These are phyloP conservation scores for Pythium monospermum DNA, from an alignment of 352 stramenopile species.

Conservation along the genomic window DNA sequence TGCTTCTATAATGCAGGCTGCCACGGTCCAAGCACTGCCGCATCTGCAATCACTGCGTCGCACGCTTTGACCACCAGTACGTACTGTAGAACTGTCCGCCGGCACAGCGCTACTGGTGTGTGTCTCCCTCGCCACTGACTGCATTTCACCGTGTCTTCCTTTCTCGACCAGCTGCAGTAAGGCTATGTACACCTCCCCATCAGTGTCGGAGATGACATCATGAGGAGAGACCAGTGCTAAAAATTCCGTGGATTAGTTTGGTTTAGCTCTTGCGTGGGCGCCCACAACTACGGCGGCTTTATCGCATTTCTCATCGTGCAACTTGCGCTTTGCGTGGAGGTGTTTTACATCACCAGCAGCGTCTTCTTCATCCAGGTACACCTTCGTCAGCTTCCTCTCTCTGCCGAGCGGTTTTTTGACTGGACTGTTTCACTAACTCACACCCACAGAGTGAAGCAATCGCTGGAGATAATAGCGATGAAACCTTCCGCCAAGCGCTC, in stretches of 20 bases:
- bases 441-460: slow-evolving; percentile 34
- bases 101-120: no score
- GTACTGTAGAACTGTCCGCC: no score
- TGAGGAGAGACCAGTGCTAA: no score
- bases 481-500: slow-evolving; percentile 29
- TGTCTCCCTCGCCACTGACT: no score
- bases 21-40: slow-evolving; percentile 88
- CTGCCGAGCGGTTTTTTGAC: no score
- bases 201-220: no score
- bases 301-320: slow-evolving; percentile 24
- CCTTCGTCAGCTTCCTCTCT: no score
- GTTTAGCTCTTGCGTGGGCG: slow-evolving; percentile 24
- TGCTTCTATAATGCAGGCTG: slow-evolving; percentile 46
- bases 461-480: slow-evolving; percentile 18
- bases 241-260: no score
- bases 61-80: slow-evolving; percentile 70
- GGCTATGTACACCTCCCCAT: no score
- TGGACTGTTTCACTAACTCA: no score
- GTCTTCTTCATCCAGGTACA: slow-evolving; percentile 33
- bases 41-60: slow-evolving; percentile 85
- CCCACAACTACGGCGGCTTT: slow-evolving; percentile 25
- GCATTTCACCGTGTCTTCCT: no score
- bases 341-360: slow-evolving; percentile 15
- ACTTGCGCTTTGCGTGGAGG: slow-evolving; percentile 8
- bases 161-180: slow-evolving; percentile 25